Evolutionary conservation across 805 yeast species (phyloP).

Genomic region (Kazachstania psychrophila): DNA sequence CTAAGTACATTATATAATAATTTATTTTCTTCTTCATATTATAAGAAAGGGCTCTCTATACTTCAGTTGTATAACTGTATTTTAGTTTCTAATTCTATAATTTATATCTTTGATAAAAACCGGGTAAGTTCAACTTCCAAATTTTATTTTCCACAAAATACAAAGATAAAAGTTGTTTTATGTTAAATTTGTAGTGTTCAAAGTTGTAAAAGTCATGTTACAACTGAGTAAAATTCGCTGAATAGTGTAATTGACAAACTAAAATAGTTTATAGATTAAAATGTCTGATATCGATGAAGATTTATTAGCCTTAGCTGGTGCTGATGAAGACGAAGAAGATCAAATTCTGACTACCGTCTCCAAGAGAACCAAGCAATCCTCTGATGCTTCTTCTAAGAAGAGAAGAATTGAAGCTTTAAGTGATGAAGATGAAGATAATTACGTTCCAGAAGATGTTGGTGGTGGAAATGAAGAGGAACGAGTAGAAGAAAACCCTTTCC

Average conservation of each 20-base stretch:
- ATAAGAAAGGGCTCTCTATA: too few relatives aligned
- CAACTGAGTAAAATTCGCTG: neutral
- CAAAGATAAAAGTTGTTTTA: too few relatives aligned
- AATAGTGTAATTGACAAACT: neutral
- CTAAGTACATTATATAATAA: too few relatives aligned
- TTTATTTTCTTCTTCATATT: too few relatives aligned
- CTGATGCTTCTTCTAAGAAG: conserved; percentile 27
- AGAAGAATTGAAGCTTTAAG: conserved; percentile 28
- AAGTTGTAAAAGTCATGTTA: too few relatives aligned
- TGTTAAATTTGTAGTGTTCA: too few relatives aligned
- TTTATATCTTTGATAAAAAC: too few relatives aligned
- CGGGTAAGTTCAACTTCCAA: too few relatives aligned
- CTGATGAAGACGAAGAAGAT: conserved; percentile 39
- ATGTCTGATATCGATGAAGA: conserved; percentile 93
- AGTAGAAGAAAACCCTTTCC: conserved; percentile 65
- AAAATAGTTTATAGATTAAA: too few relatives aligned
- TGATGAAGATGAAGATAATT: conserved; percentile 34
- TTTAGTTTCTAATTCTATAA: too few relatives aligned
- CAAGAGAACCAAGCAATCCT: conserved; percentile 23
- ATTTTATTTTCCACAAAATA: too few relatives aligned
- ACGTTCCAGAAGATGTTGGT: conserved; percentile 25
- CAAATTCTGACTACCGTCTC: conserved; percentile 29
- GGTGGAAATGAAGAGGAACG: conserved; percentile 32
- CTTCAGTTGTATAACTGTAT: too few relatives aligned
- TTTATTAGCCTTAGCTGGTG: conserved; percentile 90